Conservation (phyloP, 2,329 filamentous ascomycete species). For the Diaporthe longicolla region DNA sequence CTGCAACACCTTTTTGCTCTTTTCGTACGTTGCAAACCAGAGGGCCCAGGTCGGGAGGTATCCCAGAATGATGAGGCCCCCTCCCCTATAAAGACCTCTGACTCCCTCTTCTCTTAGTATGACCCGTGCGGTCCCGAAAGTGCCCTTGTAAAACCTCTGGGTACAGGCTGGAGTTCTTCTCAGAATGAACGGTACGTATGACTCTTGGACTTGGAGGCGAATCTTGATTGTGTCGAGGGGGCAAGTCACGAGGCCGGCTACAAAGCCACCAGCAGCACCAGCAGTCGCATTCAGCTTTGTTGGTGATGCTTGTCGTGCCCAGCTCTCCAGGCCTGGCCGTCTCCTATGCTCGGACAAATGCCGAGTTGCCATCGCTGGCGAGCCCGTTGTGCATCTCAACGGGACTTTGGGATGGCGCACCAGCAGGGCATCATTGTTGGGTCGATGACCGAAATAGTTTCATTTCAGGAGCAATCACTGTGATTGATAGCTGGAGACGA, state of each 20-base stretch:
- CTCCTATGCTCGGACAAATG: neutral
- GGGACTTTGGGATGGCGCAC: neutral
- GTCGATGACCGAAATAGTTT: neutral
- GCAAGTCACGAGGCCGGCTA: constrained; percentile 94
- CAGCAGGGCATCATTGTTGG: neutral
- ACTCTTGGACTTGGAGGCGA: constrained; percentile 94
- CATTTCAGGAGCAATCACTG: neutral
- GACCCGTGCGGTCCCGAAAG: constrained; percentile 85
- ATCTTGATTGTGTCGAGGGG: constrained; percentile 99
- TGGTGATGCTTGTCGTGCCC: constrained; percentile 70
- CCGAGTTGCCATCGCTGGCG: constrained; percentile 5
- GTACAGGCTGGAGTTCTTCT: constrained; percentile 60
- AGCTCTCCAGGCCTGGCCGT: constrained; percentile 60
- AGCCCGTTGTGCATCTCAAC: neutral
- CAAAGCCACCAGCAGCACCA: constrained; percentile 90
- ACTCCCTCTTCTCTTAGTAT: constrained; percentile 93
- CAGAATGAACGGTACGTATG: constrained; percentile 67
- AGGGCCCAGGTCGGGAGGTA: constrained; percentile 99
- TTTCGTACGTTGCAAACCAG: constrained; percentile 97
- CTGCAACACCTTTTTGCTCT: constrained; percentile 81
- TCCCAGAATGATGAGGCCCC: constrained; percentile 95
- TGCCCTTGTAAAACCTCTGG: constrained; percentile 81
- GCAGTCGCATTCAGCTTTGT: constrained; percentile 85
- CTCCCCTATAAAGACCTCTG: constrained; percentile 89
- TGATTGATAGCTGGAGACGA: neutral